Percentiles rank a stretch among this genome's conserved stretches.
These are phyloP conservation scores for Phytophthora sansomeana DNA, from an alignment of 352 stramenopile genomes.

Conservation along the genomic window DNA sequence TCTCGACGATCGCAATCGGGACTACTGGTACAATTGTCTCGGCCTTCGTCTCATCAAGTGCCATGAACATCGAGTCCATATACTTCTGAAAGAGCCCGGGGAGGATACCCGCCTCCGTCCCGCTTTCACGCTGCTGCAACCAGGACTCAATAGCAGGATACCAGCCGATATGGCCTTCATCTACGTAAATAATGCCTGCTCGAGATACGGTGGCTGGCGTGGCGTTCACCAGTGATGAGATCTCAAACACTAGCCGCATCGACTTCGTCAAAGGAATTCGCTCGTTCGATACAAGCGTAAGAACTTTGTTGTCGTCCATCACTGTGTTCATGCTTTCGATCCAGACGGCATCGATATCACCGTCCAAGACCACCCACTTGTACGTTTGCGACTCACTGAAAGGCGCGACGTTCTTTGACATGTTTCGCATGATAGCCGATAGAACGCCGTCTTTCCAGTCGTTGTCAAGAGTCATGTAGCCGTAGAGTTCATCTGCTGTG, in stretches of 20 bases:
- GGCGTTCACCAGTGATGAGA: conserved; percentile 96
- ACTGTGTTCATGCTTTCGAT: conserved; percentile 95
- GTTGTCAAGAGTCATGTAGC: conserved; percentile 97
- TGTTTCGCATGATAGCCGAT: conserved; percentile 97
- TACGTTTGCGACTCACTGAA: conserved; percentile 90
- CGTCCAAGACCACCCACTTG: conserved; percentile 94
- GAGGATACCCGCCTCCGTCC: conserved; percentile 86
- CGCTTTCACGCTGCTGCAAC: conserved; percentile 83
- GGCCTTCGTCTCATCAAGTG: conserved; percentile 76
- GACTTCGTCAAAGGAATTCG: conserved; percentile 95
- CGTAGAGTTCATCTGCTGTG: conserved; percentile 93
- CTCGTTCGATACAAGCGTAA: conserved; percentile 98
- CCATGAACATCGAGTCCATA: conserved; percentile 85
- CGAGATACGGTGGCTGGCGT: conserved; percentile 97
- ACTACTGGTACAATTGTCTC: conserved; percentile 61
- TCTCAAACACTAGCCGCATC: conserved; percentile 98
- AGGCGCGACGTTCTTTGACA: conserved; percentile 92
- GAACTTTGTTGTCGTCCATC: conserved; percentile 94
- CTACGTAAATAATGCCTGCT: conserved; percentile 97
- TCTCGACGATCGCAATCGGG: conserved; percentile 82
- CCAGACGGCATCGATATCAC: conserved; percentile 95
- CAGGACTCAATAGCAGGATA: conserved; percentile 95
- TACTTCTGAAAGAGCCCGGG: conserved; percentile 95
- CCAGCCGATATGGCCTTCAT: conserved; percentile 94
- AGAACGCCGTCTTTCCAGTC: conserved; percentile 98